These are phyloP conservation scores for Monosporascus sp. DNA, from an alignment of 2,329 filamentous ascomycete species.

Conservation along the genomic window DNA sequence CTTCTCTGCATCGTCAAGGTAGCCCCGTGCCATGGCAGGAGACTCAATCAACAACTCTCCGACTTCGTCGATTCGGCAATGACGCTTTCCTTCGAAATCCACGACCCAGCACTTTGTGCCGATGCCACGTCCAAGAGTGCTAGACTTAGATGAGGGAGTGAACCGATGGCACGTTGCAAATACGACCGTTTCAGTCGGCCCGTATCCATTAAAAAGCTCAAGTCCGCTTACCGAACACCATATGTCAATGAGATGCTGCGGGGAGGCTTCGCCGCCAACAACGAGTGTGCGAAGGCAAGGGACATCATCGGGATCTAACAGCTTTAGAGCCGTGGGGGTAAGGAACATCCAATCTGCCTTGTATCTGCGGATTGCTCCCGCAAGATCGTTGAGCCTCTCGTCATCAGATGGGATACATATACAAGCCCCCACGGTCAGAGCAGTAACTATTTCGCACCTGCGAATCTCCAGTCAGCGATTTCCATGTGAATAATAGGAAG, in stretches of 20 bases:
- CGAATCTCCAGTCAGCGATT: background rate
- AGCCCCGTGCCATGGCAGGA: conserved; percentile 31
- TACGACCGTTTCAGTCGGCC: conserved; percentile 6
- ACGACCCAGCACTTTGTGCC: background rate
- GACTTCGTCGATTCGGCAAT: conserved; percentile 19
- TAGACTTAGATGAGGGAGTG: background rate
- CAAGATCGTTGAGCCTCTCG: conserved; percentile 28
- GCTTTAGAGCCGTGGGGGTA: conserved; percentile 15
- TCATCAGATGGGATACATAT: conserved; percentile 34
- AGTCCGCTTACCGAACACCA: conserved; percentile 9
- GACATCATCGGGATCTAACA: conserved; percentile 14
- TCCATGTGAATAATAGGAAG: too few species aligned
- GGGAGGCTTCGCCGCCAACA: conserved; percentile 27
- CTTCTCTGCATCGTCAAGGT: conserved; percentile 31
- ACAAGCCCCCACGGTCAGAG: conserved; percentile 30
- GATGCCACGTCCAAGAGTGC: background rate
- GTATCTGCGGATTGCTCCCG: conserved; percentile 12
- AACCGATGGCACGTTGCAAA: conserved; percentile 22
- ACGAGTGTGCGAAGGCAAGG: conserved; percentile 13
- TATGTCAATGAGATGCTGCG: conserved; percentile 8
- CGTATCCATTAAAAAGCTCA: conserved; percentile 29
- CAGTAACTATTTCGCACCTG: conserved; percentile 30
- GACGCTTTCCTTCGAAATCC: background rate
- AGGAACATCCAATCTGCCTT: conserved; percentile 14
- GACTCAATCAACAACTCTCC: conserved; percentile 35